Evolutionary conservation across 345 rosid genomes (phyloP).

Genomic region (Eucalyptus curtisii): DNA sequence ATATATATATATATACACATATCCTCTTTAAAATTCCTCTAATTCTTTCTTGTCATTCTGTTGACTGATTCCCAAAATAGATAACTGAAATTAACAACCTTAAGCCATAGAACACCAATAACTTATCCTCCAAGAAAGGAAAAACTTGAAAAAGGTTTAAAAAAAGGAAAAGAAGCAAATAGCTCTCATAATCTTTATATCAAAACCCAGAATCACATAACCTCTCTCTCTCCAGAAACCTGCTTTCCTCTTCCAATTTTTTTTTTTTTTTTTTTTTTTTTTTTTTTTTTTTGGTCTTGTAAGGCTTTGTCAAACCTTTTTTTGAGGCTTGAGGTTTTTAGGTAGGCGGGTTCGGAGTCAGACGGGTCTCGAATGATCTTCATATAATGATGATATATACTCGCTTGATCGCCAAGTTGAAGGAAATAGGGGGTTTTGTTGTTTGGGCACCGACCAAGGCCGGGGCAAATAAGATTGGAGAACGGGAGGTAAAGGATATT

Average conservation of each 20-base stretch:
- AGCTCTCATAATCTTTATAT: neutral
- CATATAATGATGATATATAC: fast-evolving
- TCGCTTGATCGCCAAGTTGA: neutral
- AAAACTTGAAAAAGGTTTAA: neutral
- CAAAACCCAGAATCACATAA: neutral
- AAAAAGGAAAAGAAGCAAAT: neutral
- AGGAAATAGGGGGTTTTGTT: neutral
- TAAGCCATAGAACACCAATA: neutral
- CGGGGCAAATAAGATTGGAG: neutral
- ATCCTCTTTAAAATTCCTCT: neutral
- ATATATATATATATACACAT: too few relatives aligned
- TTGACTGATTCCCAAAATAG: neutral
- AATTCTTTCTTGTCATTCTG: neutral
- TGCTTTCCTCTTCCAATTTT: neutral
- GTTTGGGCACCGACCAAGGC: neutral
- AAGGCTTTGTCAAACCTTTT: neutral
- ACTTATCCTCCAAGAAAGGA: neutral
- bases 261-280: too few relatives aligned
- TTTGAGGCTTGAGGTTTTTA: neutral
- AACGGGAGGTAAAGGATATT: neutral
- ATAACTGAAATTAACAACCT: neutral
- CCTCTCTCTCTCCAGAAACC: neutral
- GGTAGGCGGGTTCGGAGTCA: neutral
- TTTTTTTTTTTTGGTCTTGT: neutral
- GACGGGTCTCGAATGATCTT: neutral